Conservation (phyloP, 2,329 filamentous ascomycete species). For the Xylaria arbuscula region DNA sequence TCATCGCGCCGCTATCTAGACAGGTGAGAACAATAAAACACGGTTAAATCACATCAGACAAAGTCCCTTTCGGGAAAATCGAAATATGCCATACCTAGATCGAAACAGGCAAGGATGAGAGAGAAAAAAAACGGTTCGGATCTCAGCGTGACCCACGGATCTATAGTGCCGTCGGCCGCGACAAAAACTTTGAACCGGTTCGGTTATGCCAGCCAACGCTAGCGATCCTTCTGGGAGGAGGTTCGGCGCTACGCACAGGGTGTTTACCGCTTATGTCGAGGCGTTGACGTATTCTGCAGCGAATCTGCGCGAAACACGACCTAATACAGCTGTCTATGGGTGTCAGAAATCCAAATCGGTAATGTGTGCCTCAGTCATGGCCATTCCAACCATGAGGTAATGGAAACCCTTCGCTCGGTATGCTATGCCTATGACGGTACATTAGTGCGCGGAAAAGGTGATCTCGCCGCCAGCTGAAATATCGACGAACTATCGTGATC, state of each 20-base stretch:
- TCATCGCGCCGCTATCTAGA: constrained; percentile 10
- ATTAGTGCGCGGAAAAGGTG: background rate
- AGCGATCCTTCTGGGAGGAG: constrained; percentile 12
- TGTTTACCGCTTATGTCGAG: constrained; percentile 25
- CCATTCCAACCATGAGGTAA: background rate
- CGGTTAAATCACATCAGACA: background rate
- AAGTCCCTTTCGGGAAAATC: background rate
- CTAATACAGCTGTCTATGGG: constrained; percentile 17
- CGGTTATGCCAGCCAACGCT: constrained; percentile 24
- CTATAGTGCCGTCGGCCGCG: constrained; percentile 12
- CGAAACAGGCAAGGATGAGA: constrained; percentile 23
- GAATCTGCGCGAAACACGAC: constrained; percentile 11
- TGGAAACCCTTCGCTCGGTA: background rate
- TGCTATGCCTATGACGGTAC: background rate
- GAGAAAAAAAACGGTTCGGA: constrained; percentile 25
- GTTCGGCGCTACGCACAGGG: constrained; percentile 21
- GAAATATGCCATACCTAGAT: constrained; percentile 17
- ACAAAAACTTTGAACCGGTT: constrained; percentile 11
- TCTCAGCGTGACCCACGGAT: constrained; percentile 22
- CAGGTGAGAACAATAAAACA: constrained; percentile 9
- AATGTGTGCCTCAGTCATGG: constrained; percentile 6
- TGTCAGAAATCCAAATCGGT: constrained; percentile 14
- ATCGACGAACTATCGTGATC: background rate
- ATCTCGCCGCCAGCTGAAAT: background rate
- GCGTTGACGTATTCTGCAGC: constrained; percentile 25